These are phyloP conservation scores for Epithemia pelagica DNA, from an alignment of 108 stramenopile species.

Conservation along the genomic window DNA sequence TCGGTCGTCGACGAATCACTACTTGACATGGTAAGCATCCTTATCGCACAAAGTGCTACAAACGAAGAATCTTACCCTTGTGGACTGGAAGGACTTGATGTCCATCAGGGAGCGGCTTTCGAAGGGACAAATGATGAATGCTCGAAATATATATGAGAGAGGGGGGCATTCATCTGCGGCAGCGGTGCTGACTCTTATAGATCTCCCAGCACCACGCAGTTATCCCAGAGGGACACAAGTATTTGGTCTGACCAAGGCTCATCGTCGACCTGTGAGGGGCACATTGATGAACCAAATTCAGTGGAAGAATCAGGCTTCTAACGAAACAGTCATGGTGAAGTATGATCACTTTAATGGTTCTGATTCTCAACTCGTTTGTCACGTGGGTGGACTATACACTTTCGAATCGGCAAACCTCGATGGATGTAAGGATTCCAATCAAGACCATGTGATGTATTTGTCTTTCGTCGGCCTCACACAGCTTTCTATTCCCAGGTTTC, in stretches of 20 bases:
- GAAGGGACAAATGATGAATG: conserved; percentile 3
- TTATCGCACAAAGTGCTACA: too few relatives aligned
- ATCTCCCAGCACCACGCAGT: not conserved
- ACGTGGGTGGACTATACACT: conserved; percentile 39
- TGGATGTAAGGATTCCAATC: conserved; percentile 27
- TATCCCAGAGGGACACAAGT: conserved; percentile 3
- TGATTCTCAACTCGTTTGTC: conserved; percentile 16
- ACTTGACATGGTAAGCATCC: not conserved
- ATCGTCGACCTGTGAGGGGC: conserved; percentile 22
- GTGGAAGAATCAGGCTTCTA: not conserved
- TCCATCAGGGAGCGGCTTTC: not conserved
- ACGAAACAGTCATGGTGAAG: conserved; percentile 26
- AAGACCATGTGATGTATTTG: too few relatives aligned
- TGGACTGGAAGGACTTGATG: not conserved
- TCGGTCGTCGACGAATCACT: not conserved
- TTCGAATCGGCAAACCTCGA: conserved; percentile 7
- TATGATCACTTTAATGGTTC: conserved; percentile 20
- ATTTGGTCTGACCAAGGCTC: conserved; percentile 8
- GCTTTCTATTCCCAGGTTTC: conserved; percentile 1
- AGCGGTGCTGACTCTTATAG: conserved; percentile 28
- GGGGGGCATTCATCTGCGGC: conserved; percentile 42
- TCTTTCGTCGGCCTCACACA: too few relatives aligned
- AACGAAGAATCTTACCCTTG: too few relatives aligned
- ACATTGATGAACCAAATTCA: conserved; percentile 6
- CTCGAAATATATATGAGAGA: conserved; percentile 31